Evolutionary conservation across 2,329 filamentous ascomycete genomes (phyloP).

Genomic region (Macrophomina pseudophaseolina): DNA sequence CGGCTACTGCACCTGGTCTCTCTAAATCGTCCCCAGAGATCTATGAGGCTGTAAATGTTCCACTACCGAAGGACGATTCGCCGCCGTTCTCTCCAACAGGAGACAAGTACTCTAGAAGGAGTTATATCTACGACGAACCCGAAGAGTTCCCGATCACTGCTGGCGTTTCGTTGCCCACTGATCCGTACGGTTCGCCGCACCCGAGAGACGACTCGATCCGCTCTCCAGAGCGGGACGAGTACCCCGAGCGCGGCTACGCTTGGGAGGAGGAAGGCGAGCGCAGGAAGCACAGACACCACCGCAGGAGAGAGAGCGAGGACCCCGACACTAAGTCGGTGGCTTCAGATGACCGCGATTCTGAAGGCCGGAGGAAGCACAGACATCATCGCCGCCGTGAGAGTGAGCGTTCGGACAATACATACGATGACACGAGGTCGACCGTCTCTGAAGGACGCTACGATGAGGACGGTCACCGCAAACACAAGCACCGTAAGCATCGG

Average conservation of each 20-base stretch:
- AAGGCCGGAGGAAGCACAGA: slow-evolving; percentile 32
- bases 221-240: background rate
- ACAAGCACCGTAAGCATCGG: slow-evolving; percentile 38
- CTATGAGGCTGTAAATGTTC: slow-evolving; percentile 18
- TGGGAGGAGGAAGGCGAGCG: slow-evolving; percentile 17
- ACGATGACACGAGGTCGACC: slow-evolving; percentile 47
- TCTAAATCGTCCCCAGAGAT: slow-evolving; percentile 9
- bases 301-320: slow-evolving; percentile 20
- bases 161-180: background rate
- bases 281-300: slow-evolving; percentile 21
- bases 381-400: slow-evolving; percentile 44
- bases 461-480: slow-evolving; percentile 40
- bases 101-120: slow-evolving; percentile 4
- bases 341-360: slow-evolving; percentile 27
- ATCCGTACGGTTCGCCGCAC: slow-evolving; percentile 5
- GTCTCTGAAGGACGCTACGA: slow-evolving; percentile 45
- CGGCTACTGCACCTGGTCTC: background rate
- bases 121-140: slow-evolving; percentile 23
- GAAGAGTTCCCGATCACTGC: slow-evolving; percentile 8
- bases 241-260: slow-evolving; percentile 10
- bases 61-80: slow-evolving; percentile 23
- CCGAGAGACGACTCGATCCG: background rate
- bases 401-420: slow-evolving; percentile 38
- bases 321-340: slow-evolving; percentile 26
- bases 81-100: slow-evolving; percentile 1